phyloP scores from a whole-genome alignment of 2,329 filamentous ascomycete genomes.

The Tolypocladium guangdongense region DNA sequence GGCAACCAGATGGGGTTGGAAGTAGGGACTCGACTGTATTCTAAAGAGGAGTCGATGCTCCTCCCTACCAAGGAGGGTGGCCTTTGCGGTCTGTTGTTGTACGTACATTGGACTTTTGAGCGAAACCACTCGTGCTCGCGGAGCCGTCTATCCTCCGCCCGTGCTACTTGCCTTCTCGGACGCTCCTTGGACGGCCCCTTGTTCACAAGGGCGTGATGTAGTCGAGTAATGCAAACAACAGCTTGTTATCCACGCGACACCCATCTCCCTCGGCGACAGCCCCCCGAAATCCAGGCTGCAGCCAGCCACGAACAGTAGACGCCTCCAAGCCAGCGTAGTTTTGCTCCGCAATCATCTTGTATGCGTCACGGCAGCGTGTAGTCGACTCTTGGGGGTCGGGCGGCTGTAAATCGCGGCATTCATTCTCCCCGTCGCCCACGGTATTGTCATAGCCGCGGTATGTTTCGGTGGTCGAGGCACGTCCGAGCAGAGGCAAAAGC shows the following conservation, averaged over 20 bases:
- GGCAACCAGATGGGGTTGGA: slow-evolving; percentile 46
- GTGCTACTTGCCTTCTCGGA: too few species aligned
- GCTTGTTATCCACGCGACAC: slow-evolving; percentile 17
- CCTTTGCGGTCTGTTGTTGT: too few species aligned
- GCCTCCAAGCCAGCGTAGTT: slow-evolving; percentile 15
- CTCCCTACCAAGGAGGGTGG: too few species aligned
- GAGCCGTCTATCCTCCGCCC: too few species aligned
- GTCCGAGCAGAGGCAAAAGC: background rate
- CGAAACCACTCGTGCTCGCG: too few species aligned
- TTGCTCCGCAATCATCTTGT: slow-evolving; percentile 18
- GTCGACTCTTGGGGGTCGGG: slow-evolving; percentile 13
- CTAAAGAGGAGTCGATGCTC: too few species aligned
- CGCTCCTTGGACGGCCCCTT: too few species aligned
- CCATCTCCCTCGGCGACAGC: slow-evolving; percentile 11
- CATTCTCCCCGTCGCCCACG: background rate
- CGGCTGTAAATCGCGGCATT: slow-evolving; percentile 1
- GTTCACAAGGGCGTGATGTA: slow-evolving; percentile 10
- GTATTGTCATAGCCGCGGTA: background rate
- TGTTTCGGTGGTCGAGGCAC: background rate
- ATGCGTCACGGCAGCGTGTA: slow-evolving; percentile 20
- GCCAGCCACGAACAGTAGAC: slow-evolving; percentile 10
- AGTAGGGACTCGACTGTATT: slow-evolving; percentile 7
- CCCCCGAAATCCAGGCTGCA: slow-evolving; percentile 16
- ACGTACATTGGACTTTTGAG: too few species aligned
- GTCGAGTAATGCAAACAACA: slow-evolving; percentile 15